Evolutionary conservation across 2,329 filamentous ascomycete species (phyloP).

Genomic region (Cytospora schulzeri): DNA sequence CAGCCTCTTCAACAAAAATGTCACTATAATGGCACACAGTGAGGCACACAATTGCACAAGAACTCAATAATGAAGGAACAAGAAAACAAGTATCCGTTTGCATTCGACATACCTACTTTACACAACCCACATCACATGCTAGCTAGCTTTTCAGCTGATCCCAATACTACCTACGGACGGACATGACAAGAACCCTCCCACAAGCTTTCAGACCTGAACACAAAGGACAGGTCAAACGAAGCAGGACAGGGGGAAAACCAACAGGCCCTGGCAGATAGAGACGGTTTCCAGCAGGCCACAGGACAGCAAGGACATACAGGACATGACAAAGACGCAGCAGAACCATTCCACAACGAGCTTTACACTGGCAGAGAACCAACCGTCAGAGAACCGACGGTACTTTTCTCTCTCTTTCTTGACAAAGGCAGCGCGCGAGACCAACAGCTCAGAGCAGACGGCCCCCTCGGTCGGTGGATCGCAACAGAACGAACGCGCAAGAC

Average conservation of each 20-base stretch:
- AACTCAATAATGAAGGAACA: slow-evolving; percentile 1
- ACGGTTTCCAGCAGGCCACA: slow-evolving; percentile 3
- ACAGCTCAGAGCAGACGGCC: background rate
- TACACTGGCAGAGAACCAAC: background rate
- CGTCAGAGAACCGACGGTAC: background rate
- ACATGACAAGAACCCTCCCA: background rate
- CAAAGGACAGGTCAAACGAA: background rate
- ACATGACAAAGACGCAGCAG: background rate
- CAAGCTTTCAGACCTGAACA: slow-evolving; percentile 1
- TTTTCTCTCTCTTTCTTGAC: background rate
- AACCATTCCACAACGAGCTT: background rate
- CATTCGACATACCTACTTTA: slow-evolving; percentile 24
- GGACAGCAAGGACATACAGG: slow-evolving; percentile 2
- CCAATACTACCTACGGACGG: slow-evolving; percentile 22
- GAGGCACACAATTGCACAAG: background rate
- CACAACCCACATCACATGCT: slow-evolving; percentile 23
- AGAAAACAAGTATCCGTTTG: slow-evolving; percentile 19
- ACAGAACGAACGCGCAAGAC: slow-evolving; percentile 2
- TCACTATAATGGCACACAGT: background rate
- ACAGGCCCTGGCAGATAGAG: slow-evolving; percentile 7
- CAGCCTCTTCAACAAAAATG: background rate
- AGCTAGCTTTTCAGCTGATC: slow-evolving; percentile 15
- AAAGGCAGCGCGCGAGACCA: background rate
- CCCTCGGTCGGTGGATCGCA: background rate
- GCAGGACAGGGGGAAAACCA: background rate